phyloP scores from a whole-genome alignment of 1,139 yeast genomes.

The Nakaseomyces kungkrabaensis region DNA sequence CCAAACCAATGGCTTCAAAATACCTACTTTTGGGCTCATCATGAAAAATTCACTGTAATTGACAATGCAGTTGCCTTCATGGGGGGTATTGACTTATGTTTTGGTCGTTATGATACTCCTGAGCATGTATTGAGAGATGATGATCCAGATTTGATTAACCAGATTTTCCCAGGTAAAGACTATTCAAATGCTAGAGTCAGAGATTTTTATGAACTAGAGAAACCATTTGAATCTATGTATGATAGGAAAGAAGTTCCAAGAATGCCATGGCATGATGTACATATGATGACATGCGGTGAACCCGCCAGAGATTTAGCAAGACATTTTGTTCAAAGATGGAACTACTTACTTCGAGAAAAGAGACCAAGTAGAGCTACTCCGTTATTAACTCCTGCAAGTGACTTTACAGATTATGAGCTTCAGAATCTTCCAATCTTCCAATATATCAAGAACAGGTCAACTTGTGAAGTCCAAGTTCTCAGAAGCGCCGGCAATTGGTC shows the following conservation, averaged over 20 bases:
- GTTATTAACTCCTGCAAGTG: constrained; percentile 83
- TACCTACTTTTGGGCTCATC: constrained; percentile 98
- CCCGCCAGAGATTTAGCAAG: constrained; percentile 87
- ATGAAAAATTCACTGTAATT: constrained; percentile 79
- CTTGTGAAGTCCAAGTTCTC: constrained; percentile 84
- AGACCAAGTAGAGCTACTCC: constrained; percentile 93
- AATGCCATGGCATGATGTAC: constrained; percentile 99
- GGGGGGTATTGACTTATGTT: constrained; percentile 94
- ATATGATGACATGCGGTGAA: constrained; percentile 93
- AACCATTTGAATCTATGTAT: constrained; percentile 88
- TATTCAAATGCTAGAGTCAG: constrained; percentile 91
- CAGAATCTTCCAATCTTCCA: constrained; percentile 43
- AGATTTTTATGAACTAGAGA: constrained; percentile 72
- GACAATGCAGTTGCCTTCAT: constrained; percentile 85
- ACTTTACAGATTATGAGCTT: constrained; percentile 65
- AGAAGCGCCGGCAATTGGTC: constrained; percentile 94
- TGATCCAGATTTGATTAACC: constrained; percentile 41
- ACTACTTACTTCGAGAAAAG: constrained; percentile 81
- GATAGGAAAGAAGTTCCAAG: constrained; percentile 74
- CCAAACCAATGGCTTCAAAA: constrained; percentile 93
- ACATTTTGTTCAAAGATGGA: constrained; percentile 97
- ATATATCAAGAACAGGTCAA: constrained; percentile 39
- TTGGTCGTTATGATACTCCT: constrained; percentile 93
- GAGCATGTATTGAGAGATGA: constrained; percentile 89
- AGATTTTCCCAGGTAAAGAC: constrained; percentile 92